Base-by-base conservation (phyloP, 2,329 filamentous ascomycete genomes). In the Colletotrichum sp. region DNA sequence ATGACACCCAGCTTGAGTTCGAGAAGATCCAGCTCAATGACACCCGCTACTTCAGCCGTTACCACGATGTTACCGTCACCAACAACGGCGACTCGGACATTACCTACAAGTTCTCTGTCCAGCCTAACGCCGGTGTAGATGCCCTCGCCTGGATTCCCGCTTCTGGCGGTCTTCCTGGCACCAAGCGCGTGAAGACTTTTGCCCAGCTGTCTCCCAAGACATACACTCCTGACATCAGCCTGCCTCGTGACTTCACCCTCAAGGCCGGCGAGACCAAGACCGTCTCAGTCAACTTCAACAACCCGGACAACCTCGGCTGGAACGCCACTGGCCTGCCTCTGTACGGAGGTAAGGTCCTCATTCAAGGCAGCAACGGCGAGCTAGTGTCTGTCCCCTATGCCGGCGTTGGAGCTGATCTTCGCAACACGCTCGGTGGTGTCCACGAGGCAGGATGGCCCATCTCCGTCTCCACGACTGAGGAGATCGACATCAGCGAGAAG, bases 1-100 rank as follows among this genome's bases (percentile, higher is more conserved):
- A 86, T 25, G 83, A 78, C 5, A 86, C 85, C 5, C 76, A 80
- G n/a, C 79, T 89, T 44, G 82, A 83, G 25, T 85, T 84, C 6
- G 83, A 84, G 32, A 86, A 84, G 77, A 83, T 89, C 34, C 82
- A 83, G 39, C 84, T 89, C 76, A 89, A 89, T 75, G 87, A 89
- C 76, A 88, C 87, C 7, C 82, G 82, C 61, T 79, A 86, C 77
- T 85, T 88, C 78, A 77, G 80, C 49, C 78, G 77, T 61, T 79
- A 80, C 44, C 78, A 80, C 76, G 74, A 79, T 3, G 68, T 82
- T 11, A 77, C 77, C 61, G 82, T 88, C 74, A 84, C 81, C 67
- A 88, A 88, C 78, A 81, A 82, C 39, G 86, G 82, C 65, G 79
- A 80, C 27, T 78, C 82, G 19, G 78, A 81, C 6, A 78, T 85